A percentile compares a stretch with the other conserved stretches of the same genome.
Conservation (phyloP, 2,329 filamentous ascomycete species). For the Pseudopyricularia cyperi region DNA sequence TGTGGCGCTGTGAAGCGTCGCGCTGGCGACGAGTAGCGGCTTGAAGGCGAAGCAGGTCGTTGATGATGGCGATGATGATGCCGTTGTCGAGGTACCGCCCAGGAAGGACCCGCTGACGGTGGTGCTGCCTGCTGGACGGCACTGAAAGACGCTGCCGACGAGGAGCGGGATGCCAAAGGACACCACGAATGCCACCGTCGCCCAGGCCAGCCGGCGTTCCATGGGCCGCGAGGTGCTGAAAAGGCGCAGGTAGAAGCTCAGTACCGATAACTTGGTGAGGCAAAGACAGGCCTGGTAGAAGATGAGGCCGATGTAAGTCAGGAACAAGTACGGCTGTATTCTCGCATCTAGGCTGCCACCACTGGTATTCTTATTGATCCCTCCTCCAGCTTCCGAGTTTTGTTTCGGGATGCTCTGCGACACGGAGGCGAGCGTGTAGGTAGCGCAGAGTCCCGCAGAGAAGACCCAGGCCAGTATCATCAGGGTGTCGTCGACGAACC, state of each 20-base stretch:
- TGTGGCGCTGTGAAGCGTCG: conserved; percentile 30
- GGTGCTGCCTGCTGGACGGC: conserved; percentile 23
- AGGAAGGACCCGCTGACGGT: conserved; percentile 11
- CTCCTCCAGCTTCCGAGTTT: conserved; percentile 3
- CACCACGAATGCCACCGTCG: conserved; percentile 19
- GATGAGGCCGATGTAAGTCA: conserved; percentile 19
- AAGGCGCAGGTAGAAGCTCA: conserved; percentile 24
- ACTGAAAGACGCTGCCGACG: conserved; percentile 27
- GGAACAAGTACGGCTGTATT: conserved; percentile 13
- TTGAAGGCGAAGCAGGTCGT: conserved; percentile 23
- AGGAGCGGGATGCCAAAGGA: conserved; percentile 21
- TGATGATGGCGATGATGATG: no score
- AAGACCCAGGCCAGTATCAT: conserved; percentile 17
- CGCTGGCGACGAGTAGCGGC: conserved; percentile 27
- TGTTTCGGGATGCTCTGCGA: conserved; percentile 9
- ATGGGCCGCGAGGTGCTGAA: conserved; percentile 15
- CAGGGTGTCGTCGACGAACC: conserved; percentile 20
- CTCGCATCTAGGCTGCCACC: conserved; percentile 1
- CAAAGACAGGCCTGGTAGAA: conserved; percentile 24
- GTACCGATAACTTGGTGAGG: conserved; percentile 24
- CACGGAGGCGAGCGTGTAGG: conserved; percentile 17
- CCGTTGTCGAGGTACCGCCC: neutral
- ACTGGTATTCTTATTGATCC: neutral
- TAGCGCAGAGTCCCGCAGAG: conserved; percentile 17
- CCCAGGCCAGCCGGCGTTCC: conserved; percentile 20